A percentile compares a stretch with the other conserved stretches of the same genome.
Evolutionary conservation across 2,329 filamentous ascomycete species (phyloP).

Genomic region (Aspergillus hortae): DNA sequence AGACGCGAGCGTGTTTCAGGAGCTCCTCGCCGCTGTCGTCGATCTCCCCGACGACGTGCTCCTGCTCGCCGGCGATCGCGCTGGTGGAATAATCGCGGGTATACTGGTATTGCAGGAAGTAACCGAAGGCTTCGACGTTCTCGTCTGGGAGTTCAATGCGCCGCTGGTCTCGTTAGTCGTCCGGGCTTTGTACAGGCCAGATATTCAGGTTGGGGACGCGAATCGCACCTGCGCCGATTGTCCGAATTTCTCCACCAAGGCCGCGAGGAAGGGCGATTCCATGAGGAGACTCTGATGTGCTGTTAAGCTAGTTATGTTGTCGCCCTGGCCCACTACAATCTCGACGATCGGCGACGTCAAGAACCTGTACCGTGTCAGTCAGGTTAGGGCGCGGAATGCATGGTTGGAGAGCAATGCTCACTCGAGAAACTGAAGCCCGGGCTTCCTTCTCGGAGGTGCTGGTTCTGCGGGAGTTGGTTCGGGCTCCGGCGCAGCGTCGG

Average conservation of each 20-base stretch:
- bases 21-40: slow-evolving; percentile 80
- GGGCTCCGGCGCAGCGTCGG: slow-evolving; percentile 17
- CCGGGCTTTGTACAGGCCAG: background rate
- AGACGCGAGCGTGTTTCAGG: slow-evolving; percentile 82
- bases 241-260: slow-evolving; percentile 59
- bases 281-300: slow-evolving; percentile 76
- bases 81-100: slow-evolving; percentile 81
- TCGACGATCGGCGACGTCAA: slow-evolving; percentile 68
- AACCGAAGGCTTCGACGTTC: slow-evolving; percentile 69
- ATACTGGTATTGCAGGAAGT: slow-evolving; percentile 80
- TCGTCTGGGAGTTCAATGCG: slow-evolving; percentile 66
- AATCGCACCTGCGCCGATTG: slow-evolving; percentile 59
- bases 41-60: slow-evolving; percentile 61
- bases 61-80: slow-evolving; percentile 55
- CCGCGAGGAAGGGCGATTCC: slow-evolving; percentile 71
- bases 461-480: slow-evolving; percentile 10
- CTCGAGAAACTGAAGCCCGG: slow-evolving; percentile 27
- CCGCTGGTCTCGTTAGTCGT: slow-evolving; percentile 45
- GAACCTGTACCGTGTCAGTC: slow-evolving; percentile 40
- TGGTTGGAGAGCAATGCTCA: slow-evolving; percentile 12
- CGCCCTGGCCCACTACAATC: slow-evolving; percentile 61
- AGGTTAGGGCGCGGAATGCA: background rate
- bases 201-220: background rate
- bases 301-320: slow-evolving; percentile 61
- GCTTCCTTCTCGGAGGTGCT: slow-evolving; percentile 16